Base-by-base conservation (phyloP, 78 protist genomes). In the Dictyostelium citrinum region DNA sequence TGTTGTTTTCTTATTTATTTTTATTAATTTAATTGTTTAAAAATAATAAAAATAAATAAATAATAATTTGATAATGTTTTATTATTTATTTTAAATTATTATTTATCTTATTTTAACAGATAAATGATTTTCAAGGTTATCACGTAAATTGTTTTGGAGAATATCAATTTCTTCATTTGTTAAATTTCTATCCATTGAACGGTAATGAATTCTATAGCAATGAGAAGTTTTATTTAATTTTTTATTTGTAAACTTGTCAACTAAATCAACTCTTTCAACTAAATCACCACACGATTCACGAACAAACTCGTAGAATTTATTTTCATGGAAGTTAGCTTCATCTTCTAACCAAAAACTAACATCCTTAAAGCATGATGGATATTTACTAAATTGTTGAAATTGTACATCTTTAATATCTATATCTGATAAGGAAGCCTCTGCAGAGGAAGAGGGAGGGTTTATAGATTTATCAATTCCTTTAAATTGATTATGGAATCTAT, bases 171-270 rank as follows among this genome's bases (percentile, higher is more conserved):
- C 94, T 27, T 81, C 83, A 83, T 90, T 71, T 41, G 95, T 91
- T 24, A 95, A 46, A 61, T 84, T 83, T 31, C 97, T 81, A 31
- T 98, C 99, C 97, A 96, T 92, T 17, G 97, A 90, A 41, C 99
- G 91, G 81, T 96, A 98, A 11, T 79, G 70, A 68, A 98, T 96
- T 67, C 99, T 95, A 81, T 81, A 98, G 80, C 99, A 98, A 16
- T 84, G 67, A 86, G 96, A 81, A 3, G 46, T 35, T 12, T 90
- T 85, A 17, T 45, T 39, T 3, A 84, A 80, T 93, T 96, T 98
- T 29, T 98, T 97, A 90, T 98, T 90, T 33, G 27, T 55, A 68
- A 97, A 98, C 8, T 60, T 49, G 51, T 98, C 99, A 17, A 95
- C 45, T 2, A 81, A 24, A 6, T 58, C 64, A 1, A 98, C 97